Conservation (phyloP, 1,284 basidiomycete genomes). For the Austropuccinia psidii region DNA sequence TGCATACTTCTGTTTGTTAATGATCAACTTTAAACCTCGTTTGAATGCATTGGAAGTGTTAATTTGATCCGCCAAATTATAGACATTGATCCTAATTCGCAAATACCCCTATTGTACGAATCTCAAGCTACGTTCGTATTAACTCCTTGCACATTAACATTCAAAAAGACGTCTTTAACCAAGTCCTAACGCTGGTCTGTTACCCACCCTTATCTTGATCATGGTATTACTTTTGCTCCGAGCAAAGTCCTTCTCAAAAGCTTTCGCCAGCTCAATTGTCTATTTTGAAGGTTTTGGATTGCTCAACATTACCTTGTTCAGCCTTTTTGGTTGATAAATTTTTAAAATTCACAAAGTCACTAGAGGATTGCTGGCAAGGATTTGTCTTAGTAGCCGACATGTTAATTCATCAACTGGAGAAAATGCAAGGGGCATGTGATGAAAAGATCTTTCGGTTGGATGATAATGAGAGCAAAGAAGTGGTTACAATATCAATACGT, state of each 20-base stretch:
- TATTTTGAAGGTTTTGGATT: slow-evolving; percentile 6
- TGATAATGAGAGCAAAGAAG: neutral
- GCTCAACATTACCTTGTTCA: neutral
- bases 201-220: neutral
- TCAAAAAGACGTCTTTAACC: too few relatives aligned
- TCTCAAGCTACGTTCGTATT: slow-evolving; percentile 18
- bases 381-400: slow-evolving; percentile 14
- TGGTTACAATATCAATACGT: neutral
- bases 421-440: neutral
- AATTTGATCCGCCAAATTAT: slow-evolving; percentile 4
- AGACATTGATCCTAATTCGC: neutral
- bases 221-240: too few relatives aligned
- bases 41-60: too few relatives aligned
- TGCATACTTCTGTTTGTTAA: neutral
- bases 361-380: slow-evolving; percentile 8
- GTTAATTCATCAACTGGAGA: neutral
- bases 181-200: neutral
- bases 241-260: slow-evolving; percentile 8
- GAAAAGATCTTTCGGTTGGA: neutral
- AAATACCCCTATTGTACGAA: neutral
- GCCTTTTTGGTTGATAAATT: neutral
- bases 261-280: slow-evolving; percentile 1
- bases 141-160: neutral
- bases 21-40: neutral
- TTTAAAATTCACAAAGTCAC: neutral